Evolutionary conservation across 1,139 yeast genomes (phyloP), one percentile per base, ranked within the genome.

Genomic region (Suhomyces kunorum): DNA sequence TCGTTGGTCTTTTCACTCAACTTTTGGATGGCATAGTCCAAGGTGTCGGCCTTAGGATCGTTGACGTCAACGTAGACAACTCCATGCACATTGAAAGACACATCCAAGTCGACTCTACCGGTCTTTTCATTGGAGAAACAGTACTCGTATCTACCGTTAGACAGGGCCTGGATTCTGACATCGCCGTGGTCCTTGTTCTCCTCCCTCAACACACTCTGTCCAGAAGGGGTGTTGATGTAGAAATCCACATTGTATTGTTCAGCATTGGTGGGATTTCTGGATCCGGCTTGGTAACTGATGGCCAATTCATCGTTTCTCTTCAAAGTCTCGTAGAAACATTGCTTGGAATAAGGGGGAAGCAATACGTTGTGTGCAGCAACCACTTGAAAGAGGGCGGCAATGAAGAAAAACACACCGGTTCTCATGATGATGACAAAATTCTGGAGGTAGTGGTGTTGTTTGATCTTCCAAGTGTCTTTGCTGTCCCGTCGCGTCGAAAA

Each of bases 41-140:
- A 74, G 37, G 92, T 81, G 59, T 89, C 90, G 27, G 84, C 75
- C 50, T 84, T 78, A 44, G 90, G 89, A 56, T 87, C 92, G 53
- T 83, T 85, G 47, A 83, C 81, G 60, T 90, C 96, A 45, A 89
- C 81, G 63, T 87, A 90, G 43, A 90, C 81, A 32, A 87, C 89
- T 28, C 97, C 98, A 59, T 89, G 96, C 45, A 90, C 89, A 64
- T 92, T 92, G 76, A 92, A 92, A 1, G 96, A 84, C 32, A 92
- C 96, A 60, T 92, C 98, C 64, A 88, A 83, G 44, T 92, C 88
- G 42, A 76, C 81, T 44, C 83, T 64, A 26, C 80, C 74, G 11
- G 87, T 73, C 55, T 78, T 81, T 61, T 89, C 97, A 64, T 92
- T 92, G 50, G 90, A 80, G 73, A 92, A 92, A 68, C 98, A 92